phyloP scores from a whole-genome alignment of 2,329 filamentous ascomycete species.

The Sclerotinia minor region DNA sequence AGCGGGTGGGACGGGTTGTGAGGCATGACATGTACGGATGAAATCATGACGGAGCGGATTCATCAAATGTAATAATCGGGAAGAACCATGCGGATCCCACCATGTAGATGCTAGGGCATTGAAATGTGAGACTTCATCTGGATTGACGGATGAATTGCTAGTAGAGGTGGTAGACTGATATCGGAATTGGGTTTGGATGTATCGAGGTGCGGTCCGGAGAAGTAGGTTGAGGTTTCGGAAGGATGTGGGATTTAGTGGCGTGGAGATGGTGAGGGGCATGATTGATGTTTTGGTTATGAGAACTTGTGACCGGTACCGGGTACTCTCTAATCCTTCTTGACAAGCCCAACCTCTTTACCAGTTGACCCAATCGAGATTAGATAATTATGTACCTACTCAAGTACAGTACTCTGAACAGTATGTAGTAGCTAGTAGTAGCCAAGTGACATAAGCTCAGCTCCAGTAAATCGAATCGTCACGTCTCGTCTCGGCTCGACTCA shows the following conservation, averaged over 20 bases:
- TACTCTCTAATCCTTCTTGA: neutral
- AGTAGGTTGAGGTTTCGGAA: constrained; percentile 39
- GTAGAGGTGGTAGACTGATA: constrained; percentile 38
- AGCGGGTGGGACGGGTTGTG: constrained; percentile 48
- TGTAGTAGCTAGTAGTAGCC: too few relatives aligned
- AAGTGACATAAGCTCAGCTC: neutral
- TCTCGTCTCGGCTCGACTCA: neutral
- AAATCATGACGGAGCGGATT: constrained; percentile 96
- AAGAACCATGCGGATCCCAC: constrained; percentile 96
- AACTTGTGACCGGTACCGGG: too few relatives aligned
- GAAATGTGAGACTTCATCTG: constrained; percentile 91
- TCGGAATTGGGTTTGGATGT: constrained; percentile 38
- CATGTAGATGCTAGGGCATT: constrained; percentile 87
- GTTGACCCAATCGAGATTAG: neutral
- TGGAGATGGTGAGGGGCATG: constrained; percentile 22
- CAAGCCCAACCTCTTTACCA: neutral
- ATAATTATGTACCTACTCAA: too few relatives aligned
- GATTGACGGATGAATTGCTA: constrained; percentile 70
- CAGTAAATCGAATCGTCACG: neutral
- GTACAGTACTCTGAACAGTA: too few relatives aligned
- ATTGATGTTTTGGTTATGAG: neutral
- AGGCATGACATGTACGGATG: constrained; percentile 69
- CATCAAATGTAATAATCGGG: constrained; percentile 92
- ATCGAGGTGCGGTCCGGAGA: constrained; percentile 39
- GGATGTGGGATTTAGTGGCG: constrained; percentile 35